A percentile compares a stretch with the other conserved stretches of the same genome.
Conservation (phyloP, 2,329 filamentous ascomycete genomes). For the Pestalotiopsis sp. region DNA sequence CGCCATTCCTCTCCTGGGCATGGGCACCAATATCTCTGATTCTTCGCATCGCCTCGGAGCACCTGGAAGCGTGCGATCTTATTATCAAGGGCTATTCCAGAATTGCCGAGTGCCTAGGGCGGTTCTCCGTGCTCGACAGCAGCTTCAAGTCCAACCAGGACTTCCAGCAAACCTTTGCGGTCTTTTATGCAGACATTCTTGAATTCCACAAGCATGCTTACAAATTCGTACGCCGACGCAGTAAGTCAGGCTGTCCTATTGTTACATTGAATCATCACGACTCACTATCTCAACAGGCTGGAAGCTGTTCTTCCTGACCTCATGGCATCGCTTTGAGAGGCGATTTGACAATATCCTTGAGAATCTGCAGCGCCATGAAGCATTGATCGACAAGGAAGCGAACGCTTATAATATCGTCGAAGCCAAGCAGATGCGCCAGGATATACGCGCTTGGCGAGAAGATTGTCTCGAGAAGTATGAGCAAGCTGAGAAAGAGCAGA, state of each 20-base stretch:
- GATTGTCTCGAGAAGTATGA: not conserved
- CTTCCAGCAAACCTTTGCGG: not conserved
- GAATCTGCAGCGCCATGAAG: constrained; percentile 32
- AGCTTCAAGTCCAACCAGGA: not conserved
- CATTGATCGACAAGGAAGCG: constrained; percentile 35
- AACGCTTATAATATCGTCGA: constrained; percentile 34
- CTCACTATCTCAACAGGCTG: not conserved
- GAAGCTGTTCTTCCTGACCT: not conserved
- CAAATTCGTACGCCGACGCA: not conserved
- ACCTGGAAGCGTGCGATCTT: not conserved
- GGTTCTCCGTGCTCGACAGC: not conserved
- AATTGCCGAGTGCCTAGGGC: not conserved
- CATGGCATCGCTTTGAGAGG: not conserved
- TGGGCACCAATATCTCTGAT: constrained; percentile 19
- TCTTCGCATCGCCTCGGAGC: not conserved
- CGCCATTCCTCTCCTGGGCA: not conserved
- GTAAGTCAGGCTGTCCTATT: not conserved
- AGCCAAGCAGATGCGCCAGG: constrained; percentile 23
- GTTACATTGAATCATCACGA: accelerated
- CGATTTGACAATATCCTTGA: not conserved
- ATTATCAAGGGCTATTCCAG: not conserved
- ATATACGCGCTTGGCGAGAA: constrained; percentile 25
- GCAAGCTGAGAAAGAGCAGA: not conserved
- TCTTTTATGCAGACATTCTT: not conserved
- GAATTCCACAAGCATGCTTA: not conserved